Base-by-base conservation (phyloP, 371 early-diverging fungal species). In the Mucor saturninus region DNA sequence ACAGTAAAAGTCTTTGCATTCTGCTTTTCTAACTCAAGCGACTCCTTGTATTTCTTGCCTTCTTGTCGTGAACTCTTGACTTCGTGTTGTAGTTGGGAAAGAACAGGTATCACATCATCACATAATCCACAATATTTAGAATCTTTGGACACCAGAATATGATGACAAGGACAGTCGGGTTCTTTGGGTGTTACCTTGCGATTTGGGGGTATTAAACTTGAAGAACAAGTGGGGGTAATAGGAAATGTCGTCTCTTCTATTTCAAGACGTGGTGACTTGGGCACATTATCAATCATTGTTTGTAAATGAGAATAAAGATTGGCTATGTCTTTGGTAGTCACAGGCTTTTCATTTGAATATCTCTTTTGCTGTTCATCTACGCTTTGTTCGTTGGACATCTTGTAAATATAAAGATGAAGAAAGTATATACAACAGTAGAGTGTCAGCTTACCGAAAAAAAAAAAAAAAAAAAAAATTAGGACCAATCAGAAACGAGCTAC, bases 241-340 rank as follows among this genome's bases (percentile, higher is more conserved):
- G 54, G 54, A 31, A 62, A 49, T 6, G 53, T 46, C 10, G 51
- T 14, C 29, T 11, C 37, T n/a, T 59, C 50, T 7, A 15, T 1
- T 26, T 57, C 62, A 10, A 32, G 45, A 21, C 50, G 46, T 30
- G 70, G 65, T 31, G 70, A 65, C 58, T 61, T 65, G 9, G 70
- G 81, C 37, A 77, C 83, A 46, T 75, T 73, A 49, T 77, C 80
- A 48, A 83, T 83, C 69, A 83, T 75, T 9, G 77, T 77, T 61
- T 83, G 83, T 45, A 83, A 66, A 51, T 80, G 76, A 2, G 83
- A 81, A 62, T 83, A 83, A 1, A 83, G 70, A 59, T 80, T 81
- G 40, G 81, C 81, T 63, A 83, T 83, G 54, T 83, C 83, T 69
- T 79, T 79, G 43, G 76, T 76, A 15, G 83, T 83, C 29, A 83